These are phyloP conservation scores for Phlebiopsis flavidoalba DNA, from an alignment of 768 basidiomycete genomes.

Conservation along the genomic window DNA sequence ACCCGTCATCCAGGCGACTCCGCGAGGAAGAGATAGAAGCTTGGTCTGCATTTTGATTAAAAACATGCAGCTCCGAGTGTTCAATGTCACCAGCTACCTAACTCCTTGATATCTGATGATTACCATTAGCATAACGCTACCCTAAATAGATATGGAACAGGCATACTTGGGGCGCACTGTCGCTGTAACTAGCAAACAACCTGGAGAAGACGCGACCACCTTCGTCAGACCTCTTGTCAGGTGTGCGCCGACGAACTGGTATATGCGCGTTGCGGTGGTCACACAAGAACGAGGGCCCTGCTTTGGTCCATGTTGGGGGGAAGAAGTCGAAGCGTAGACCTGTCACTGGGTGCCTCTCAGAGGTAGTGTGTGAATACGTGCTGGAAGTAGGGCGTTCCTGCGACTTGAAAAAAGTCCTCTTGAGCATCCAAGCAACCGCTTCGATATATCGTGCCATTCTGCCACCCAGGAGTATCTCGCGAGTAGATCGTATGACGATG, in stretches of 20 bases:
- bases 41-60: slow-evolving; percentile 65
- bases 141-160: slow-evolving; percentile 13
- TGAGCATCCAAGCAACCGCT: slow-evolving; percentile 83
- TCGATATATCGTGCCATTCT: slow-evolving; percentile 87
- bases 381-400: slow-evolving; percentile 75
- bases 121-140: slow-evolving; percentile 10
- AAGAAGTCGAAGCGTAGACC: slow-evolving; percentile 82
- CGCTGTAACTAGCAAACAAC: slow-evolving; percentile 70
- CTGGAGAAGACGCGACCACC: slow-evolving; percentile 68
- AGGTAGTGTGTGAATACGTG: slow-evolving; percentile 68
- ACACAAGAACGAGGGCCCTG: slow-evolving; percentile 65
- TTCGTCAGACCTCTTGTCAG: slow-evolving; percentile 69
- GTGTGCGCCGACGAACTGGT: slow-evolving; percentile 78
- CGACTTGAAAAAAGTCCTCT: slow-evolving; percentile 89
- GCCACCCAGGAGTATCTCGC: slow-evolving; percentile 84
- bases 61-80: slow-evolving; percentile 79
- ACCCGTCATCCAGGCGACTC: slow-evolving; percentile 93
- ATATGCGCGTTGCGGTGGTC: slow-evolving; percentile 84
- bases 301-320: slow-evolving; percentile 57
- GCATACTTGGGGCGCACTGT: slow-evolving; percentile 75
- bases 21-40: slow-evolving; percentile 63
- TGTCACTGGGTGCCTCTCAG: slow-evolving; percentile 78
- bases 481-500: slow-evolving; percentile 70
- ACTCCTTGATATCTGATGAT: slow-evolving; percentile 77
- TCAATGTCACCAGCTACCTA: slow-evolving; percentile 77